Base-by-base conservation (phyloP, 345 rosid species). In the Gossypium mustelinum region DNA sequence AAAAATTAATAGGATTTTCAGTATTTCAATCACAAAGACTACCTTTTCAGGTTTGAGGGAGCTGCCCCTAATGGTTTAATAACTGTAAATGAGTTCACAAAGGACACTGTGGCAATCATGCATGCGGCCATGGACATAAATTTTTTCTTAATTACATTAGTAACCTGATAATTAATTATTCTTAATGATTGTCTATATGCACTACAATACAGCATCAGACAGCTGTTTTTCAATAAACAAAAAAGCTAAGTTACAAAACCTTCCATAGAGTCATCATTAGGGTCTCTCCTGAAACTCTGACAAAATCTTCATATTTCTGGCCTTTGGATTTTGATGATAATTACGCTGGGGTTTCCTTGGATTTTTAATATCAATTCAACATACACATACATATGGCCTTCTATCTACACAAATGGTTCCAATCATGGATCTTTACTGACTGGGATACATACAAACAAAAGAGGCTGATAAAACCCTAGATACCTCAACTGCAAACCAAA, bases 201-300 rank as follows among this genome's bases (percentile, higher is more conserved):
- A 20, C 10, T 18, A 18, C 16, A 59, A 41, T 18, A 17, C 24
- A 58, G 17, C 8, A 29, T 11, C 13, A 13, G 39, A 17, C 1
- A 51, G 63, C 24, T n/a, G 27, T 55, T 39, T 39, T 39, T 39
- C 27, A 12, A 11, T 8, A 18, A 55, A 55, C 11, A n/a, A 54
- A 57, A 48, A 24, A 16, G 34, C 58, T 29, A 12, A 51, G 12
- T 54, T 67, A 48, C 13, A 17, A 58, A 43, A 14, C 24, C 22
- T 51, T 57, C 73, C 17, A 57, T 56, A 29, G 57, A 58, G 20
- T 13, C 59, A 76, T 75, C 73, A 75, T 76, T 65, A 17, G 14
- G 59, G 79, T 43, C 76, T 64, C 77, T 25, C 64, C n/a, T 18
- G 51, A 52, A 64, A 52, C 34, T 24, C 74, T 51, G 70, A 66